These are phyloP conservation scores for Sinapis alba DNA, from an alignment of 441 rosid species.

Conservation along the genomic window DNA sequence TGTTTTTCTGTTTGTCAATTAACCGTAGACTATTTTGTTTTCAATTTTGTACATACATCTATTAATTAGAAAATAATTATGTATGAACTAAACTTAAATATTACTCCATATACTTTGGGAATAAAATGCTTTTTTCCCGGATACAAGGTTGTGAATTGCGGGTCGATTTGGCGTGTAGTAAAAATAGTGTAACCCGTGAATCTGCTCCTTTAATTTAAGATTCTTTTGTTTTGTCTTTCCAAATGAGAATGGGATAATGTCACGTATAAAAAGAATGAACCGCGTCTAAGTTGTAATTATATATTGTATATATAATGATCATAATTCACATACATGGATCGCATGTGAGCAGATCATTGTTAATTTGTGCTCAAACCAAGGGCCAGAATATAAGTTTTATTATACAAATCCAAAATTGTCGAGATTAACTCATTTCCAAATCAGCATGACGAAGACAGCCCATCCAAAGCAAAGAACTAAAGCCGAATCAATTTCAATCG, in stretches of 20 bases:
- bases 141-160: background rate
- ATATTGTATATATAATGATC: background rate
- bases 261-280: constrained; percentile 3
- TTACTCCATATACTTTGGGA: too few species aligned
- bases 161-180: constrained; percentile 10
- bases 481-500: background rate
- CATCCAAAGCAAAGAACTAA: background rate
- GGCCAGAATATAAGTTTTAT: constrained; percentile 14
- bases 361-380: constrained; percentile 3
- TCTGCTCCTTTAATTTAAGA: constrained; percentile 3
- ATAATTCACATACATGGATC: constrained; percentile 27
- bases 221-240: background rate
- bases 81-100: too few species aligned
- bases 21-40: too few species aligned
- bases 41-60: too few species aligned
- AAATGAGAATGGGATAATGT: constrained; percentile 3
- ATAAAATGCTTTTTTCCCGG: too few species aligned
- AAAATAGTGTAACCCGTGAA: constrained; percentile 32
- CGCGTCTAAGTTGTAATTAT: background rate
- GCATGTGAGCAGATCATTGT: constrained; percentile 28
- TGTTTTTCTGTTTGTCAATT: too few species aligned
- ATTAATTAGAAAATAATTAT: too few species aligned
- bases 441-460: background rate
- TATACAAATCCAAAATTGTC: background rate
- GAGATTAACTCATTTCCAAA: constrained; percentile 11